A percentile compares a stretch with the other conserved stretches of the same genome.
These are phyloP conservation scores for Antitrichia curtipendula DNA, from an alignment of 225 moss, liverwort and hornwort genomes.

Conservation along the genomic window DNA sequence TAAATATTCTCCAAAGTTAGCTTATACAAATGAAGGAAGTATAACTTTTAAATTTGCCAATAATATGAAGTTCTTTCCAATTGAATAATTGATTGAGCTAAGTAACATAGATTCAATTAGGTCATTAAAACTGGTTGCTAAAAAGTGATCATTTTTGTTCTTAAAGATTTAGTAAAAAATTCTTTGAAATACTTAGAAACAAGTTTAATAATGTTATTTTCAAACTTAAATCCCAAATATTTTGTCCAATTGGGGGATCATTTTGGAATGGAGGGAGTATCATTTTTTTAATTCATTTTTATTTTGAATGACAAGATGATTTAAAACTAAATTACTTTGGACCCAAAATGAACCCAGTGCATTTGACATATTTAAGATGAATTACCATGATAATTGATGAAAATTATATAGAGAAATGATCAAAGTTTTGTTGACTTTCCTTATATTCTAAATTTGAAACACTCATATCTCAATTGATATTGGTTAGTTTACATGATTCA, in stretches of 20 bases:
- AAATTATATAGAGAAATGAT: background rate
- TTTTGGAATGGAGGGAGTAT: no score
- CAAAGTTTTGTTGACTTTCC: background rate
- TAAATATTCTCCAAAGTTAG: background rate
- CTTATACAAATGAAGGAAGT: rapidly evolving
- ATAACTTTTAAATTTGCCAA: background rate
- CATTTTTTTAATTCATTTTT: no score
- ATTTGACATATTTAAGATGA: background rate
- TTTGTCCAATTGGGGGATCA: no score
- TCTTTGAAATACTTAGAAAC: no score
- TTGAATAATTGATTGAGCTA: background rate
- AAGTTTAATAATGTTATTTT: no score
- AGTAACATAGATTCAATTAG: background rate
- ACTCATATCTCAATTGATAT: background rate
- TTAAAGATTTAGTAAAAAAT: no score
- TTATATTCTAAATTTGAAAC: background rate
- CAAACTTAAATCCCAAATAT: no score
- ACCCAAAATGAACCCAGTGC: background rate
- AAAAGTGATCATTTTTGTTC: no score
- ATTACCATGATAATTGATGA: background rate
- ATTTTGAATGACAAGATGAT: background rate
- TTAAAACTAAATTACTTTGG: background rate
- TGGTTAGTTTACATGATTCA: background rate
- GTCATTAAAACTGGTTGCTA: no score
- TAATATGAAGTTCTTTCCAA: no score